Evolutionary conservation across 306 rosid genomes (phyloP).

Genomic region (Vigna reflexopilosa): DNA sequence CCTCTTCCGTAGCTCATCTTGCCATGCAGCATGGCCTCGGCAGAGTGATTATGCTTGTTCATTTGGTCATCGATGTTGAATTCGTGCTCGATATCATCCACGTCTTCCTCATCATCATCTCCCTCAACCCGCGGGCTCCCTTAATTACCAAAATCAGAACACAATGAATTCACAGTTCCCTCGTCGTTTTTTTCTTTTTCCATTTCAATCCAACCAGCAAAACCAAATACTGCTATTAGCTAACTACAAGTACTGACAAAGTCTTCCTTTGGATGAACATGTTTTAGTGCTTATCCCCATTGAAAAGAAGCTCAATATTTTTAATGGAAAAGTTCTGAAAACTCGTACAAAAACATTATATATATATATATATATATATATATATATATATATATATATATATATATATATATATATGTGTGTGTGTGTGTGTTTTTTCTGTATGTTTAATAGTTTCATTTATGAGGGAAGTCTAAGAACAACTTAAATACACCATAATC

Average conservation of each 20-base stretch:
- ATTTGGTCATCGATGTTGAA: constrained; percentile 51
- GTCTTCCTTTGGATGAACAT: not conserved
- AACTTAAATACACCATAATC: too few relatives aligned
- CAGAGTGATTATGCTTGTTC: constrained; percentile 63
- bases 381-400: too few relatives aligned
- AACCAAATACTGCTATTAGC: not conserved
- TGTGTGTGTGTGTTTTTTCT: too few relatives aligned
- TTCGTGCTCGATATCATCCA: constrained; percentile 90
- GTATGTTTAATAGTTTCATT: too few relatives aligned
- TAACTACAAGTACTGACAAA: not conserved
- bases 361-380: too few relatives aligned
- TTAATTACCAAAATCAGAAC: constrained; percentile 28
- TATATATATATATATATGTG: too few relatives aligned
- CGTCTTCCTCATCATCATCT: constrained; percentile 91
- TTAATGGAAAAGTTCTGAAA: too few relatives aligned
- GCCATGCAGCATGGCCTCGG: constrained; percentile 92
- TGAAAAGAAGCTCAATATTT: too few relatives aligned
- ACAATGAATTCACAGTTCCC: not conserved
- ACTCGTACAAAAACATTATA: too few relatives aligned
- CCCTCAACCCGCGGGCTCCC: constrained; percentile 98
- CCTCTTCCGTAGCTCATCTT: constrained; percentile 92
- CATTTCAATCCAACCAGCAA: constrained; percentile 22
- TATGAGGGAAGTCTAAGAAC: too few relatives aligned
- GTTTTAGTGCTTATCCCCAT: too few relatives aligned
- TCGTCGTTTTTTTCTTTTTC: not conserved